These are phyloP conservation scores for Trichoderma virens DNA, from an alignment of 495 filamentous ascomycete genomes.

Conservation along the genomic window DNA sequence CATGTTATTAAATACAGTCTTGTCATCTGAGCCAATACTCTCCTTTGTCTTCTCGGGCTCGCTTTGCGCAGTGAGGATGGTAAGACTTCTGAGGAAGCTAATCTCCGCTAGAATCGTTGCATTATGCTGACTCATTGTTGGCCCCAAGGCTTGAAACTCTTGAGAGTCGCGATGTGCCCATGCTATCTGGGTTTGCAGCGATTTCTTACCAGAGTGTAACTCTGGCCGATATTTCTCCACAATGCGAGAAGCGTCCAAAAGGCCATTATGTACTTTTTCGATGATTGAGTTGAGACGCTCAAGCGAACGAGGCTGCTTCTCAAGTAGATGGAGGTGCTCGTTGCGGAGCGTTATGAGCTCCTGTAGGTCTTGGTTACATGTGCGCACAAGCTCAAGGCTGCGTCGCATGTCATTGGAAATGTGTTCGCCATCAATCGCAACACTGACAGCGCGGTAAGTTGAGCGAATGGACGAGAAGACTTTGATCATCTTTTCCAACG, in stretches of 20 bases:
- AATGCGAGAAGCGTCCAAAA: conserved; percentile 14
- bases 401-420: conserved; percentile 14
- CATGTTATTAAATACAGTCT: background rate
- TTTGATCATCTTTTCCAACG: background rate
- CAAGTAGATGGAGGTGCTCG: conserved; percentile 12
- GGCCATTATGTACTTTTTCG: conserved; percentile 10
- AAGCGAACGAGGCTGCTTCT: conserved; percentile 11
- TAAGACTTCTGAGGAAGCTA: conserved; percentile 30
- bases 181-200: conserved; percentile 10
- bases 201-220: conserved; percentile 5
- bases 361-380: conserved; percentile 16
- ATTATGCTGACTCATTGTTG: conserved; percentile 14
- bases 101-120: conserved; percentile 30
- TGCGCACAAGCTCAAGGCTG: conserved; percentile 16
- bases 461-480: conserved; percentile 9
- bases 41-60: background rate
- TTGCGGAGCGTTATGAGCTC: conserved; percentile 18
- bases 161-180: conserved; percentile 14
- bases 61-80: background rate
- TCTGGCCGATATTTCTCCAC: conserved; percentile 16
- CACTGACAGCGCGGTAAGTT: conserved; percentile 13
- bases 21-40: background rate
- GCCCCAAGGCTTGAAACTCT: conserved; percentile 13
- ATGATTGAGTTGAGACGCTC: conserved; percentile 16
- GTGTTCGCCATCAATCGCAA: conserved; percentile 16